A percentile compares a stretch with the other conserved stretches of the same genome.
phyloP scores from a whole-genome alignment of 495 filamentous ascomycete species.

The Penicillium canariense region DNA sequence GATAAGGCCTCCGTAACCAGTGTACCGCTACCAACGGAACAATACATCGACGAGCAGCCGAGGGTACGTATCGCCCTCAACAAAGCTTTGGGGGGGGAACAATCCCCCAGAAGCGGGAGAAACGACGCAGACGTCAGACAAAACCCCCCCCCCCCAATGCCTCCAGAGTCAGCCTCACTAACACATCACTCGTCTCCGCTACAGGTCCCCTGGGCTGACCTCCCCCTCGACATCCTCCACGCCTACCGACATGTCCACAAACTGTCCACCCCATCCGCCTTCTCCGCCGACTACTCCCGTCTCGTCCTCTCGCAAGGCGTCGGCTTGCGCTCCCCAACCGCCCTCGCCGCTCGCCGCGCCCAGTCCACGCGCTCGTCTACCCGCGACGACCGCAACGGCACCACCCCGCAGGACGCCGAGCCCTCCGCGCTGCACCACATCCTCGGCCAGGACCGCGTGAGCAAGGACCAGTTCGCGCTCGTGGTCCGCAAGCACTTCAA shows the following conservation, averaged over 20 bases:
- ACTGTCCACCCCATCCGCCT: constrained; percentile 66
- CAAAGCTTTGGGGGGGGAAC: background rate
- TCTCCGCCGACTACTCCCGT: constrained; percentile 67
- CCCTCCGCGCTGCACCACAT: constrained; percentile 29
- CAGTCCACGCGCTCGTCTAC: constrained; percentile 19
- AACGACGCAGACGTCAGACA: constrained; percentile 2
- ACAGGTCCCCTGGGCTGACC: constrained; percentile 75
- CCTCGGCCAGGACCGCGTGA: constrained; percentile 57
- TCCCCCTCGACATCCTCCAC: constrained; percentile 70
- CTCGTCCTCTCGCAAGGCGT: constrained; percentile 70
- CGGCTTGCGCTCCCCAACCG: constrained; percentile 53
- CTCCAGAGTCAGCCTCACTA: background rate
- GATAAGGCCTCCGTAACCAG: constrained; percentile 37
- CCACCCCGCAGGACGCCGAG: constrained; percentile 2
- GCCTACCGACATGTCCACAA: constrained; percentile 77
- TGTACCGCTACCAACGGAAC: constrained; percentile 30
- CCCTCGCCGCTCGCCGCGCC: constrained; percentile 43
- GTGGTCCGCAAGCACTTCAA: constrained; percentile 90
- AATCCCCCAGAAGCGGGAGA: background rate
- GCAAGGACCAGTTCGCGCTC: constrained; percentile 75
- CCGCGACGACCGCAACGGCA: constrained; percentile 4
- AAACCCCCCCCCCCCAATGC: background rate
- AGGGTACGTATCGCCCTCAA: constrained; percentile 27
- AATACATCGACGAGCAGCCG: constrained; percentile 29
- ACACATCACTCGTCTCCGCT: background rate